A percentile compares a stretch with the other conserved stretches of the same genome.
These are phyloP conservation scores for Chaetomium olivaceum DNA, from an alignment of 2,329 filamentous ascomycete genomes.

Conservation along the genomic window DNA sequence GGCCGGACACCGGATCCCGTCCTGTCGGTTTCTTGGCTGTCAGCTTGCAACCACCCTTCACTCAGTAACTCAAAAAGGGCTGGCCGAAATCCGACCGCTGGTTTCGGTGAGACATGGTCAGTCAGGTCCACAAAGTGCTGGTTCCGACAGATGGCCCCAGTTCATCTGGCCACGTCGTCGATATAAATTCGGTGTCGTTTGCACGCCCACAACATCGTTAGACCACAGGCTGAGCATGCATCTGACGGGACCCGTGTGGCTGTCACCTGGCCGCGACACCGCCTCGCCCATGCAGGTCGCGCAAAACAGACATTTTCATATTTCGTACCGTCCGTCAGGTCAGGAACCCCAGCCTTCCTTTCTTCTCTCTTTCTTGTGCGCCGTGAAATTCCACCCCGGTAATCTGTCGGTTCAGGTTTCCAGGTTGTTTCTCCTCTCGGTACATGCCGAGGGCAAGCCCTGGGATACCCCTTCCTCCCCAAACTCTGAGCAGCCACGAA, in stretches of 20 bases:
- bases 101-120: conserved; percentile 18
- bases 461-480: not conserved
- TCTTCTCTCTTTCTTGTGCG: not conserved
- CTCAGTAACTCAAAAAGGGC: not conserved
- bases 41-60: not conserved
- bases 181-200: conserved; percentile 20
- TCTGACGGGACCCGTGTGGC: conserved; percentile 11
- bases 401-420: no score
- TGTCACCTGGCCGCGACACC: conserved; percentile 28
- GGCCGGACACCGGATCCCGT: not conserved
- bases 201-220: not conserved
- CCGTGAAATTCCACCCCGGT: not conserved
- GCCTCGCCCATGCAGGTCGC: conserved; percentile 30
- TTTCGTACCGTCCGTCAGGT: not conserved
- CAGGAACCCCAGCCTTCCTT: not conserved
- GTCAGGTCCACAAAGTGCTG: conserved; percentile 2
- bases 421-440: not conserved
- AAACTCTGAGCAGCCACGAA: not conserved
- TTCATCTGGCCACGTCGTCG: conserved; percentile 24
- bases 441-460: not conserved
- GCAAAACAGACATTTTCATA: not conserved
- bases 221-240: not conserved
- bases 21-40: not conserved
- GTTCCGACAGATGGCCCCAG: conserved; percentile 13
- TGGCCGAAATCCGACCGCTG: not conserved